A percentile compares a stretch with the other conserved stretches of the same genome.
phyloP scores from a whole-genome alignment of 1,284 basidiomycete species.

The Rhizopogon parksii region DNA sequence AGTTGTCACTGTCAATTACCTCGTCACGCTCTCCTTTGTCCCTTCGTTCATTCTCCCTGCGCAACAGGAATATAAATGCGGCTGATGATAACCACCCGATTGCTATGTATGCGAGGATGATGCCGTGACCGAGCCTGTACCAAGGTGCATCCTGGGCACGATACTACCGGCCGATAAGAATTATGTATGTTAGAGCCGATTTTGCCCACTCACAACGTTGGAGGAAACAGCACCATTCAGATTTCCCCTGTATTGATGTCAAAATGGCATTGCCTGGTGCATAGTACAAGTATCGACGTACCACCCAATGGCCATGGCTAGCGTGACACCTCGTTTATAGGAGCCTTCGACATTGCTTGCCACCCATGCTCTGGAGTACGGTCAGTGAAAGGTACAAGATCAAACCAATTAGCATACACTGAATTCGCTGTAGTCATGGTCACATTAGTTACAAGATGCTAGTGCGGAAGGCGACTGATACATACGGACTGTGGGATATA shows the following conservation, averaged over 20 bases:
- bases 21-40: slow-evolving; percentile 44
- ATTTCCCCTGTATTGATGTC: slow-evolving; percentile 30
- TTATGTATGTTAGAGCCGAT: slow-evolving; percentile 14
- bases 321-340: slow-evolving; percentile 36
- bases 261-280: neutral
- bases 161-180: slow-evolving; percentile 22
- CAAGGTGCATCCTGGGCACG: slow-evolving; percentile 35
- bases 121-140: slow-evolving; percentile 45
- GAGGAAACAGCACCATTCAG: slow-evolving; percentile 41
- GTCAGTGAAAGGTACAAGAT: neutral
- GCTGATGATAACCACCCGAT: slow-evolving; percentile 38
- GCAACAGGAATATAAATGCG: slow-evolving; percentile 31
- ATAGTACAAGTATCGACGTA: slow-evolving; percentile 11
- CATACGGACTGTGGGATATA: slow-evolving; percentile 43
- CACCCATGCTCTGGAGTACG: slow-evolving; percentile 37
- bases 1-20: slow-evolving; percentile 30
- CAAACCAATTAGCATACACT: slow-evolving; percentile 29
- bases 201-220: slow-evolving; percentile 32
- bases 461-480: slow-evolving; percentile 4
- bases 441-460: neutral
- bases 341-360: slow-evolving; percentile 43
- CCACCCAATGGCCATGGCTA: slow-evolving; percentile 33
- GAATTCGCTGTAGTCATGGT: slow-evolving; percentile 34
- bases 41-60: slow-evolving; percentile 37
- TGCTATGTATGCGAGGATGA: slow-evolving; percentile 43